Evolutionary conservation across 2,329 filamentous ascomycete species (phyloP).

Genomic region (Colletotrichum orbiculare): DNA sequence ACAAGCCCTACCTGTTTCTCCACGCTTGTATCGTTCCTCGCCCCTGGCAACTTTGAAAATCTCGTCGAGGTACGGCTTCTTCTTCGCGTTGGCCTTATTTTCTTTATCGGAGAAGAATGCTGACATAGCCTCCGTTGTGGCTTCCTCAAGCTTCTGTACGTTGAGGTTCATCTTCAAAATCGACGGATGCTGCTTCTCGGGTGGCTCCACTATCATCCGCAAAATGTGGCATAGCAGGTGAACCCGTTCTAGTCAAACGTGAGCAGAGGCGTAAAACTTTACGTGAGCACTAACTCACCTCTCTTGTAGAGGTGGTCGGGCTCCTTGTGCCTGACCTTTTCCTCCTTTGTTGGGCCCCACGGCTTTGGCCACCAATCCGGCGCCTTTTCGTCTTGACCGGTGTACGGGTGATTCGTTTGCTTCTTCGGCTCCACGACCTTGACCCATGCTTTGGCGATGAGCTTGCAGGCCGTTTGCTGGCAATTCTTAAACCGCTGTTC

Average conservation of each 20-base stretch:
- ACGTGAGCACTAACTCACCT: conserved; percentile 56
- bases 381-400: conserved; percentile 69
- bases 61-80: conserved; percentile 67
- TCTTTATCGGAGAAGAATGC: conserved; percentile 69
- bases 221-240: conserved; percentile 70
- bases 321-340: conserved; percentile 74
- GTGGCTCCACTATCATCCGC: conserved; percentile 65
- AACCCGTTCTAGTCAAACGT: conserved; percentile 63
- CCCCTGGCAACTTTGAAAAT: conserved; percentile 70
- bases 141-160: conserved; percentile 67
- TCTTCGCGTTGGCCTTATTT: conserved; percentile 62
- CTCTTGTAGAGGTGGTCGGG: conserved; percentile 78
- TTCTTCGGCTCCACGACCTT: conserved; percentile 82
- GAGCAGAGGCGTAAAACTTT: conserved; percentile 16
- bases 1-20: conserved; percentile 64
- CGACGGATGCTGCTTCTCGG: conserved; percentile 59
- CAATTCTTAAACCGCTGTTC: conserved; percentile 71
- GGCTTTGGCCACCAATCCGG: conserved; percentile 76
- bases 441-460: conserved; percentile 80
- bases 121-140: conserved; percentile 67
- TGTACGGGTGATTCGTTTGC: conserved; percentile 80
- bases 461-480: conserved; percentile 78
- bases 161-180: conserved; percentile 65
- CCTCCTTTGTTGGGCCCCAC: conserved; percentile 61
- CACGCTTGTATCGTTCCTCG: conserved; percentile 66